Base-by-base conservation (phyloP, 2,329 filamentous ascomycete genomes). In the Metarhizium sp. region DNA sequence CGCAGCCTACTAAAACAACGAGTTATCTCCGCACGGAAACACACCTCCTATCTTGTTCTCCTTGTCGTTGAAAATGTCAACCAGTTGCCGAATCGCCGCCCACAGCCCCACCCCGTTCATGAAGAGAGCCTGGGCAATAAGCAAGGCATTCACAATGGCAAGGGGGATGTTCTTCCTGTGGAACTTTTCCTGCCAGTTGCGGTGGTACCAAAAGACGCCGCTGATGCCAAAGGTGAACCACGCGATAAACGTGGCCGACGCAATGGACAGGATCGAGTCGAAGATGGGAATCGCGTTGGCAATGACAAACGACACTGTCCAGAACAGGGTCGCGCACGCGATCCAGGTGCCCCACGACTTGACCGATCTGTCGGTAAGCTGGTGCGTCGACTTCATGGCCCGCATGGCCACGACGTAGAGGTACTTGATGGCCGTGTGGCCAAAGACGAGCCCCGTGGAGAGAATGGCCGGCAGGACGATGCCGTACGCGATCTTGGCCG, bases 211-310 rank as follows among this genome's bases (percentile, higher is more conserved):
- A 57, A 69, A 68, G 47, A 71, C 59, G 57, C 60, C 67, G 52
- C 63, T 65, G 62, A 71, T 63, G 53, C 69, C 68, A 60, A 71
- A 71, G 32, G 69, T 70, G 59, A 69, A 70, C 69, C 69, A 71
- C 0, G 68, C 67, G 51, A 70, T 66, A 57, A 68, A 67, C 32
- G 67, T 69, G 14, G 69, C 69, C 4, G 66, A 69, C 29, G 69
- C 65, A 46, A 71, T 69, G 34, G 66, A 64, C 43, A 71, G 55
- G 60, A 71, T 71, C 10, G 68, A 71, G 61, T 71, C 66, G 57
- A 72, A 71, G 47, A 71, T 62, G 53, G 69, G 69, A 55, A 72
- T 68, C 36, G 69, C 67, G 58, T 67, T 69, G 60, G 69, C 69
- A 34, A 71, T 58, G 55, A 69, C 55, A 59, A 71, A 71, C 51